Conservation (phyloP, 768 basidiomycete genomes). For the Kwoniella shandongensis region DNA sequence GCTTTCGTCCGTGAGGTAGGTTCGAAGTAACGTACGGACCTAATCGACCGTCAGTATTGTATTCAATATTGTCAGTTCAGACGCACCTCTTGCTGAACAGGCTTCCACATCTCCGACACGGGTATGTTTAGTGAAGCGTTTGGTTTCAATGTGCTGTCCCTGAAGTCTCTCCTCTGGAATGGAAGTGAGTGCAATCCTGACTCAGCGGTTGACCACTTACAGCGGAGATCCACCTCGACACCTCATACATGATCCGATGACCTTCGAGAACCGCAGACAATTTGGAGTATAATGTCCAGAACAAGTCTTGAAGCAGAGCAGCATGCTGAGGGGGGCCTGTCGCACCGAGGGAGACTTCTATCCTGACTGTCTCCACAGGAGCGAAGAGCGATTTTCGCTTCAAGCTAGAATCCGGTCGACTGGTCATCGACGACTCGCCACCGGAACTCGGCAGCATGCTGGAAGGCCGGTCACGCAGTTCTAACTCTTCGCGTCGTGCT, state of each 20-base stretch:
- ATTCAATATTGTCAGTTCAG: background rate
- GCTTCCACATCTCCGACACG: constrained; percentile 79
- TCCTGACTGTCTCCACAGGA: constrained; percentile 48
- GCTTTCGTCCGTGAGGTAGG: constrained; percentile 91
- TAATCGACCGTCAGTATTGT: constrained; percentile 48
- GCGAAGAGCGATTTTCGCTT: constrained; percentile 30
- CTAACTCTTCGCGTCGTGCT: constrained; percentile 30
- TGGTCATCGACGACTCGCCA: background rate
- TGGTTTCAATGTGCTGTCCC: constrained; percentile 75
- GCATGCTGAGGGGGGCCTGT: constrained; percentile 63
- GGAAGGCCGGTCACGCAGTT: constrained; percentile 17
- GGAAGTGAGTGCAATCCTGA: constrained; percentile 2
- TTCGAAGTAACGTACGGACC: constrained; percentile 78
- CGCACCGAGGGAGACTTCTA: constrained; percentile 58
- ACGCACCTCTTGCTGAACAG: constrained; percentile 82
- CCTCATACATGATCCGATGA: constrained; percentile 82
- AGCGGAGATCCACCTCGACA: constrained; percentile 83
- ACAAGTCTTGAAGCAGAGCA: constrained; percentile 83
- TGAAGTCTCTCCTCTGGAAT: constrained; percentile 82
- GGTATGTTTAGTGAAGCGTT: constrained; percentile 59
- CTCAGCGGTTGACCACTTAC: constrained; percentile 60
- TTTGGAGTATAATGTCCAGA: constrained; percentile 97
- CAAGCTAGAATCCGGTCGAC: constrained; percentile 9
- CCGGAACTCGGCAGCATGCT: constrained; percentile 9
- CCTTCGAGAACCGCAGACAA: constrained; percentile 90